Evolutionary conservation across 2,329 filamentous ascomycete genomes (phyloP).

Genomic region (Madurella fahalii): DNA sequence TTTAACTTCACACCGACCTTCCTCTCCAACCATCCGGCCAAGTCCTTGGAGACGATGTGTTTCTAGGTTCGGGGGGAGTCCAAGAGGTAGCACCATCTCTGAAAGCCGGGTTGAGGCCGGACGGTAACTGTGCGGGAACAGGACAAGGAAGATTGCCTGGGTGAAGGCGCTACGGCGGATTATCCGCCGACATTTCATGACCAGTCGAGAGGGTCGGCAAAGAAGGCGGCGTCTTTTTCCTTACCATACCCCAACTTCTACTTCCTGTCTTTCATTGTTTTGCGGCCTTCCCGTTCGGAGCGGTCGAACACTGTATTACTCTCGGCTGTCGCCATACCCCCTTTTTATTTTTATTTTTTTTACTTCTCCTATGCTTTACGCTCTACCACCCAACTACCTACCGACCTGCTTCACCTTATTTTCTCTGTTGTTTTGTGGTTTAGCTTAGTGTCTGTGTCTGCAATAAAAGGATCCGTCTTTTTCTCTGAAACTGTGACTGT

Average conservation of each 20-base stretch:
- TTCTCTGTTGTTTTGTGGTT: constrained; percentile 16
- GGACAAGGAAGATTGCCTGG: constrained; percentile 8
- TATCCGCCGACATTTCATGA: constrained; percentile 20
- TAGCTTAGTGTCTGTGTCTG: constrained; percentile 24
- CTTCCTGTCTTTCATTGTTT: constrained; percentile 4
- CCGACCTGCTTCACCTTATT: constrained; percentile 3
- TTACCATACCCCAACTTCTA: constrained; percentile 17
- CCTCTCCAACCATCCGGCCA: background rate
- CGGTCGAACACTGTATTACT: background rate
- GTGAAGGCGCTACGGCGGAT: constrained; percentile 11
- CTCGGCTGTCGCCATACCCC: constrained; percentile 8
- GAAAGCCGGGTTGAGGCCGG: background rate
- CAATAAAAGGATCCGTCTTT: constrained; percentile 20
- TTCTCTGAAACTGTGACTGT: background rate
- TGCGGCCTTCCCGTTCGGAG: background rate
- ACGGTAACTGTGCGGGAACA: constrained; percentile 1
- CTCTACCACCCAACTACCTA: background rate
- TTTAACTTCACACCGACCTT: background rate
- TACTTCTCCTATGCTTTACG: constrained; percentile 6
- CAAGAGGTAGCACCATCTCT: background rate
- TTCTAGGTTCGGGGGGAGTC: background rate
- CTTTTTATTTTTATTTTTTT: constrained; percentile 11
- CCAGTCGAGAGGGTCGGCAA: constrained; percentile 3
- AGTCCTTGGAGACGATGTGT: background rate
- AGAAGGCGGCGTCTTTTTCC: background rate